A percentile compares a stretch with the other conserved stretches of the same genome.
Evolutionary conservation across 768 basidiomycete genomes (phyloP).

Genomic region (Strobilomyces echinocephalus): DNA sequence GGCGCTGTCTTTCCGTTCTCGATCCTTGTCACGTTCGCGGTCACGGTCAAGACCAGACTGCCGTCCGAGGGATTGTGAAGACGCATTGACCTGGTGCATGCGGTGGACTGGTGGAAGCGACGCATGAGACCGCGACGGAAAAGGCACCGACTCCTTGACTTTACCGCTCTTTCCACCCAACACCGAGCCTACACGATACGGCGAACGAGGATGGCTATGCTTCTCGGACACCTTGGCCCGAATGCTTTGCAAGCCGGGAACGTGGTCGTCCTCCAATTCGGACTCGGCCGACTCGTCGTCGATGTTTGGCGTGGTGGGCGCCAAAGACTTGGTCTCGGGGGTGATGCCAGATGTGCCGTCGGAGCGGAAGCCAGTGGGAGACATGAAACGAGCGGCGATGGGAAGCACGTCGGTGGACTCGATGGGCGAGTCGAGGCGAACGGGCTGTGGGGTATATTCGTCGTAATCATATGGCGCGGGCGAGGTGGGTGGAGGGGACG

Average conservation of each 20-base stretch:
- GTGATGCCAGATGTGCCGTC: conserved; percentile 41
- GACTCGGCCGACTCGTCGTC: conserved; percentile 74
- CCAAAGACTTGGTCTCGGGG: conserved; percentile 48
- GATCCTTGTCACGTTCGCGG: conserved; percentile 38
- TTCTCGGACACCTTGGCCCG: conserved; percentile 37
- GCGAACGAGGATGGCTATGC: conserved; percentile 70
- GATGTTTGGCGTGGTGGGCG: conserved; percentile 49
- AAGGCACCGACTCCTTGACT: conserved; percentile 54
- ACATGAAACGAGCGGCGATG: conserved; percentile 90
- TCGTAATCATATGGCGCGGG: conserved; percentile 63
- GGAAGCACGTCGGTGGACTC: conserved; percentile 75
- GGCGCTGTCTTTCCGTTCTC: conserved; percentile 44
- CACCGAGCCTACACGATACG: conserved; percentile 54
- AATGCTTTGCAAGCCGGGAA: conserved; percentile 28
- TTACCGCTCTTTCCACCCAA: conserved; percentile 38
- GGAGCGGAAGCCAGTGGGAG: conserved; percentile 47
- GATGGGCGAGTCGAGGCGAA: conserved; percentile 55
- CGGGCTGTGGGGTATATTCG: conserved; percentile 39
- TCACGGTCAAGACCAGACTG: conserved; percentile 53
- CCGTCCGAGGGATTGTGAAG: conserved; percentile 72
- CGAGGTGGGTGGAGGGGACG: conserved; percentile 37
- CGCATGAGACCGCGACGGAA: conserved; percentile 75
- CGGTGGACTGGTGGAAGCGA: conserved; percentile 66
- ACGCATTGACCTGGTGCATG: conserved; percentile 47
- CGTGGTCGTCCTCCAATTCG: conserved; percentile 58